Evolutionary conservation across 2,329 filamentous ascomycete genomes (phyloP).

Genomic region (Neophaeococcomyces aloes): DNA sequence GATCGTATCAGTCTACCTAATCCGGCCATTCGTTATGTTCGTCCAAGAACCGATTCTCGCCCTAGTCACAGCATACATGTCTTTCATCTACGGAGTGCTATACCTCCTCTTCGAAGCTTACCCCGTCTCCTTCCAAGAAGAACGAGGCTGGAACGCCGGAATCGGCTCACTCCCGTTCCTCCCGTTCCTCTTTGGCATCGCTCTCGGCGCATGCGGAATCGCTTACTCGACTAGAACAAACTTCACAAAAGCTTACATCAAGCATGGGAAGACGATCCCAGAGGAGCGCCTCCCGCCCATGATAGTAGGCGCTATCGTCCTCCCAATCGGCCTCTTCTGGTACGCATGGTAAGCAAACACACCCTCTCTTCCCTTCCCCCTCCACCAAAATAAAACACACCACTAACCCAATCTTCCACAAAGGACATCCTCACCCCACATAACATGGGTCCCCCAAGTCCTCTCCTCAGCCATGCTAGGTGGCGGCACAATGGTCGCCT

Average conservation of each 20-base stretch:
- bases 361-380: background rate
- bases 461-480: slow-evolving; percentile 35
- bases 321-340: slow-evolving; percentile 39
- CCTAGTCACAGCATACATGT: slow-evolving; percentile 36
- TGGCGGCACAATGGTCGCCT: slow-evolving; percentile 34
- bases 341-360: slow-evolving; percentile 34
- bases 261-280: slow-evolving; percentile 28
- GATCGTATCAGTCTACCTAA: slow-evolving; percentile 36
- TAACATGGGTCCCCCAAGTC: slow-evolving; percentile 37
- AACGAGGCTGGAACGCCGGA: slow-evolving; percentile 30
- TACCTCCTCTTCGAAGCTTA: slow-evolving; percentile 31
- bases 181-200: slow-evolving; percentile 24
- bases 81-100: slow-evolving; percentile 28
- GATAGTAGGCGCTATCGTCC: slow-evolving; percentile 33
- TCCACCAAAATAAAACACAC: too few species aligned
- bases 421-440: slow-evolving; percentile 28
- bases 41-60: slow-evolving; percentile 39
- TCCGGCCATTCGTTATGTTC: slow-evolving; percentile 38
- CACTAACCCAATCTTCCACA: background rate
- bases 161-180: slow-evolving; percentile 31
- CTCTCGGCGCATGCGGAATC: slow-evolving; percentile 29
- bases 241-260: slow-evolving; percentile 30
- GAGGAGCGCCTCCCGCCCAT: slow-evolving; percentile 38
- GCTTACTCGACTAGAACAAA: slow-evolving; percentile 32
- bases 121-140: slow-evolving; percentile 30